Base-by-base conservation (phyloP, 2,329 filamentous ascomycete genomes). In the Epichloe coenophiala region DNA sequence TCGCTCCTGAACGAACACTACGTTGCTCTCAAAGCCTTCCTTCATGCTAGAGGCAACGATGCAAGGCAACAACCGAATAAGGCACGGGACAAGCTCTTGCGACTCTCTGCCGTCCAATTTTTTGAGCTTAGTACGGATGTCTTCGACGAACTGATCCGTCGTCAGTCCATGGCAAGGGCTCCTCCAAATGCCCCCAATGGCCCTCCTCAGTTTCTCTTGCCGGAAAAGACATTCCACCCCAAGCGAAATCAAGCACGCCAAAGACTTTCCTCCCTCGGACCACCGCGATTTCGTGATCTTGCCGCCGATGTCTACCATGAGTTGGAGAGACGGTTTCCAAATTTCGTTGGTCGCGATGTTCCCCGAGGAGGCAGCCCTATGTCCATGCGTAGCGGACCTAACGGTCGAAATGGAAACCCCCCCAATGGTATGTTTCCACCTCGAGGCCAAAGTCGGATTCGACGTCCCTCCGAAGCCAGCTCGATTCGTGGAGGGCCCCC, bases 211-310 rank as follows among this genome's bases (percentile, higher is more conserved):
- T 94, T 82, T 63, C 77, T 98, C 5, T 71, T 87, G 23, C 88
- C 93, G n/a, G 88, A 91, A 65, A 78, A 84, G 56, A 84, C 82
- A 56, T 97, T 97, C 68, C 93, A 98, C 66, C 89, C 90, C 2
- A 98, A 97, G 69, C 84, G 93, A 55, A 98, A 98, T 64, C 90
- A 97, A 66, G 93, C 93, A n/a, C 81, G 93, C 40, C 89, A 96
- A 67, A 94, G 95, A 66, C 78, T 98, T 19, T 91, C 89, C 0
- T 95, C 90, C 0, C 78, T 98, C 13, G 88, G 89, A 3, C 82
- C 86, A 19, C 83, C 88, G 27, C 78, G 91, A 52, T 98, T 98
- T 63, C 80, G 88, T 58, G 90, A 97, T 62, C 75, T 98, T 6
- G 91, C 89, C 9, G 95, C 89, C 41, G 93, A 98, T 68, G 91